Evolutionary conservation across 2,329 filamentous ascomycete genomes (phyloP).

Genomic region (Pseudocercospora fijiensis): DNA sequence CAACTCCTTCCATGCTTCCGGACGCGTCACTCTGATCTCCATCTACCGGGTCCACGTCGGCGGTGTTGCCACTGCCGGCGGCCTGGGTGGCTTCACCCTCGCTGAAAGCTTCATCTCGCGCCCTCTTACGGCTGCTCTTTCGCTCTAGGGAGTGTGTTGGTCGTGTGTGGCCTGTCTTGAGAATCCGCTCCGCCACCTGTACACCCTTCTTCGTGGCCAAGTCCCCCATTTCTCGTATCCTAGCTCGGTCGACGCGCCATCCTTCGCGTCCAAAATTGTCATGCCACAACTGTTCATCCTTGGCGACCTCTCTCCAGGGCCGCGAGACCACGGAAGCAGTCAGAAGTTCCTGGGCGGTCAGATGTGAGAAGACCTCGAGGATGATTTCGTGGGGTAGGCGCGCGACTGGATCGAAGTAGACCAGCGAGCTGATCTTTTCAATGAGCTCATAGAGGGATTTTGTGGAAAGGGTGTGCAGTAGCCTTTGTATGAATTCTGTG

Average conservation of each 20-base stretch:
- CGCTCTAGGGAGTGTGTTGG: conserved; percentile 39
- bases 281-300: conserved; percentile 86
- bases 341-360: conserved; percentile 77
- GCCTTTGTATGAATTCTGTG: conserved; percentile 11
- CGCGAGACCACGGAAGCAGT: conserved; percentile 75
- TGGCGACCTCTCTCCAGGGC: conserved; percentile 75
- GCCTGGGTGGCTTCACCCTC: conserved; percentile 29
- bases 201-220: conserved; percentile 21
- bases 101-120: conserved; percentile 37
- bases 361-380: conserved; percentile 80
- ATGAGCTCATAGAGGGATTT: conserved; percentile 18
- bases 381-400: conserved; percentile 88
- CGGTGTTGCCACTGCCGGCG: background rate
- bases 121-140: conserved; percentile 33
- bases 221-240: conserved; percentile 28
- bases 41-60: conserved; percentile 13
- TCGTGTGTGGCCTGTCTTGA: conserved; percentile 61
- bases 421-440: conserved; percentile 55
- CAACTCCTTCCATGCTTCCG: conserved; percentile 27
- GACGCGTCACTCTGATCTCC: conserved; percentile 12
- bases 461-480: conserved; percentile 25
- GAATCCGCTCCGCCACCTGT: conserved; percentile 42
- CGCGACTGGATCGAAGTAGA: conserved; percentile 85
- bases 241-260: conserved; percentile 55
- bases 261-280: conserved; percentile 79